A percentile compares a stretch with the other conserved stretches of the same genome.
Evolutionary conservation across 805 yeast species (phyloP).

Genomic region (Cyberlindnera veronae): DNA sequence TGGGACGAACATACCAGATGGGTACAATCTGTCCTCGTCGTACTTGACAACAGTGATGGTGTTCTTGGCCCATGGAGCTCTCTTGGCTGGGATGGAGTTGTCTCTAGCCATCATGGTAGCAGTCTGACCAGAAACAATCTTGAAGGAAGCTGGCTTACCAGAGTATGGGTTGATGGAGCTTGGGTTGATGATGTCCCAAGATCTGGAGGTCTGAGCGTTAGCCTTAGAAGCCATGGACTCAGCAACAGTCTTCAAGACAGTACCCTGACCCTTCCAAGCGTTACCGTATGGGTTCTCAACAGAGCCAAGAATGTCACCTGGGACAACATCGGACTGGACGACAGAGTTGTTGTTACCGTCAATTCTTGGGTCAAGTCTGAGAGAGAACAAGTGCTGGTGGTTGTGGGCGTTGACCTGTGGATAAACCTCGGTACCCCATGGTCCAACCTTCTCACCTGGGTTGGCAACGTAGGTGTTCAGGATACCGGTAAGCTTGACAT

Average conservation of each 20-base stretch:
- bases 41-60: slow-evolving; percentile 69
- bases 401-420: slow-evolving; percentile 82
- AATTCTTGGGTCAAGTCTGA: slow-evolving; percentile 75
- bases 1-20: slow-evolving; percentile 77
- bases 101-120: slow-evolving; percentile 71
- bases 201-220: slow-evolving; percentile 60
- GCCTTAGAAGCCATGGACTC: slow-evolving; percentile 58
- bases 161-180: slow-evolving; percentile 62
- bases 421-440: slow-evolving; percentile 79
- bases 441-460: slow-evolving; percentile 63
- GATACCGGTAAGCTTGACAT: slow-evolving; percentile 78
- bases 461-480: slow-evolving; percentile 67
- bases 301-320: slow-evolving; percentile 60
- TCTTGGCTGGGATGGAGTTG: slow-evolving; percentile 70
- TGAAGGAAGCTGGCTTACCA: slow-evolving; percentile 72
- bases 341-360: slow-evolving; percentile 80
- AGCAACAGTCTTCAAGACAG: slow-evolving; percentile 62
- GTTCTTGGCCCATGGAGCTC: slow-evolving; percentile 79
- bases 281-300: slow-evolving; percentile 75
- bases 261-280: slow-evolving; percentile 64
- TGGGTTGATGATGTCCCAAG: slow-evolving; percentile 80
- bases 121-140: slow-evolving; percentile 71
- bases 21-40: slow-evolving; percentile 68
- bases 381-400: slow-evolving; percentile 79
- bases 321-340: slow-evolving; percentile 59